Evolutionary conservation across 2,329 filamentous ascomycete species (phyloP), one percentile per base, ranked within the genome.

Genomic region (Paracoccidioides brasiliensis): DNA sequence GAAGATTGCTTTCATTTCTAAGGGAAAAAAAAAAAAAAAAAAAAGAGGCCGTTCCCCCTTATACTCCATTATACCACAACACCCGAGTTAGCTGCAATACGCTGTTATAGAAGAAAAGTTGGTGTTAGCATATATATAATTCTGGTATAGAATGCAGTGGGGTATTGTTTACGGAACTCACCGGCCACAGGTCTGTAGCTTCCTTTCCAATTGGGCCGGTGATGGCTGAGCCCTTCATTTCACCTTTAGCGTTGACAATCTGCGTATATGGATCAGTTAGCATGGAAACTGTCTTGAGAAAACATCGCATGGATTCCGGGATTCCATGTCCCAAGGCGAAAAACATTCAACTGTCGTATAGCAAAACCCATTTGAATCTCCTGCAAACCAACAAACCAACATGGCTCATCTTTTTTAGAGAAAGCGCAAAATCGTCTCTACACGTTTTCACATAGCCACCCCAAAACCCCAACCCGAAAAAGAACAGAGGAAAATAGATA

Each of bases 241-340:
- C 93, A 80, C 93, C 93, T 88, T 98, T 98, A 78, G 91, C 90
- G 83, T 98, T 98, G 82, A 98, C 93, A 72, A 98, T 98, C 88
- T 93, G 71, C 55, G 54, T 37, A 49, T 53, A 32, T n/a, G 41
- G 41, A 52, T 41, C 28, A 14, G 41, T 56, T 28, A 52, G 50
- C 42, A 43, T 52, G n/a, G 22, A n/a, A 48, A 32, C 2, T 2
- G 4, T 32, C 6, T 48, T 33, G 28, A 12, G 10, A 33, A 35
- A 14, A 48, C 9, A 48, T 48, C 10, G 14, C 35, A 48, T 15
- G 10, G 4, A 32, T 12, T 50, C 10, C 44, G 5, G 30, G 14
- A 46, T 46, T 2, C 12, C 44, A 22, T n/a, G 8, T 42, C 12
- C 22, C 3, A 9, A 37, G 22, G 32, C 32, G 5, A 3, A 14